Base-by-base conservation (phyloP, 1,139 yeast genomes). In the Nakaseomyces nivariensis region DNA sequence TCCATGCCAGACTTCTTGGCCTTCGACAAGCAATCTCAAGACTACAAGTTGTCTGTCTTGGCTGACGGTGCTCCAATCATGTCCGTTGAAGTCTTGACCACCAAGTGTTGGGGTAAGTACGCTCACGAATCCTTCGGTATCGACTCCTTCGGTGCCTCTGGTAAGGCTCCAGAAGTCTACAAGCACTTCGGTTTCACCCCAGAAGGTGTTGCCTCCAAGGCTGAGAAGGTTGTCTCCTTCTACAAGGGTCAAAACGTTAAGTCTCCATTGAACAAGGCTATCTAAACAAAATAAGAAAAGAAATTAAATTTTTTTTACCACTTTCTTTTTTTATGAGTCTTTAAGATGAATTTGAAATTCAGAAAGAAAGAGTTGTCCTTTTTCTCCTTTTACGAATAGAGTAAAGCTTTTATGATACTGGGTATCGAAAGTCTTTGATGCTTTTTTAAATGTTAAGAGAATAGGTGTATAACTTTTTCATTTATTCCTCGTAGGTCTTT, bases 71-170 rank as follows among this genome's bases (percentile, higher is more conserved):
- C 85, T 50, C 98, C 98, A 71, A 82, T 88, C 67, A 62, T 94
- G 72, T 88, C 97, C 52, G 87, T 90, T 60, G 99, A 94, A 79
- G 98, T 90, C 54, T 78, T 89, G 82, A 72, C 95, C 52, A 83
- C 96, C 54, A 76, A 78, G 62, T 97, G 97, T 56, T 94, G 98
- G 99, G 76, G 83, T 64, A 86, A 84, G 73, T 94, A 89, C 77
- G 81, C 97, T 55, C 98, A 94, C 75, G 95, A 86, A 76, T 95
- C 89, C 72, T 87, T 92, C 67, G 97, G 97, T 72, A 78, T 94
- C 69, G 81, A 89, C 80, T 81, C 89, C 74, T 94, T 92, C 68
- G 99, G 99, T 79, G 95, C 94, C 58, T 89, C 97, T 55, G 98
- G 96, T 70, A 87, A 88, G 70, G 95, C 85, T 67, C 73, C 74